Conservation (phyloP, 2,329 filamentous ascomycete species). For the Colletotrichum camelliae region DNA sequence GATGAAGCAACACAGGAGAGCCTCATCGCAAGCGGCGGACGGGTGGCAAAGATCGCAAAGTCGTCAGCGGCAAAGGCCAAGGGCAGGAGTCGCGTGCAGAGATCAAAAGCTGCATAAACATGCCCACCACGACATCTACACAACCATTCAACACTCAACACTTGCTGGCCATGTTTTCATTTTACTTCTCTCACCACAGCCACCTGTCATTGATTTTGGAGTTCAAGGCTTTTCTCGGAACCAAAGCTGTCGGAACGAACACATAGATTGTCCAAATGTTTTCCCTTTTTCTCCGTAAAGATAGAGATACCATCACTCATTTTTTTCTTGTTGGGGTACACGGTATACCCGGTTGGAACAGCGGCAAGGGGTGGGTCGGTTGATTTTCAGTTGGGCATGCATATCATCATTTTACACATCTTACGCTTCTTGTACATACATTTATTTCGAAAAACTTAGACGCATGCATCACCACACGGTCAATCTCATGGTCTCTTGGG, state of each 20-base stretch:
- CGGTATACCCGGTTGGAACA: not conserved
- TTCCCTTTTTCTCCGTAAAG: not conserved
- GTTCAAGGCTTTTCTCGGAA: not conserved
- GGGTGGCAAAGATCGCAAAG: not conserved
- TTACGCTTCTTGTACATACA: constrained; percentile 8
- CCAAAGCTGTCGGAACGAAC: not conserved
- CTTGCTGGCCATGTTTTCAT: not conserved
- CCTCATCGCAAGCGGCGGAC: not conserved
- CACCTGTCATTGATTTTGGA: not conserved
- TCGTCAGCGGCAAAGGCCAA: not conserved
- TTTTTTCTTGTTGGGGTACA: not conserved
- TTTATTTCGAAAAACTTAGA: not conserved
- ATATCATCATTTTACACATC: not conserved
- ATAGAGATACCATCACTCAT: constrained; percentile 13
- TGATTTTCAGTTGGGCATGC: not conserved
- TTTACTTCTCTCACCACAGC: not conserved
- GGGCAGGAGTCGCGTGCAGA: not conserved
- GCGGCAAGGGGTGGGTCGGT: not conserved
- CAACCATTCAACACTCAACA: not conserved
- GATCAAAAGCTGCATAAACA: not conserved
- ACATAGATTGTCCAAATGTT: not conserved
- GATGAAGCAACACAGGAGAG: not conserved
- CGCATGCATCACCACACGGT: not conserved
- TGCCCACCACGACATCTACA: not conserved
- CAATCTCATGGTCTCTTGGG: not conserved